Percentiles rank a stretch among this genome's conserved stretches.
These are phyloP conservation scores for Alternaria arbusti DNA, from an alignment of 2,329 filamentous ascomycete genomes.

Conservation along the genomic window DNA sequence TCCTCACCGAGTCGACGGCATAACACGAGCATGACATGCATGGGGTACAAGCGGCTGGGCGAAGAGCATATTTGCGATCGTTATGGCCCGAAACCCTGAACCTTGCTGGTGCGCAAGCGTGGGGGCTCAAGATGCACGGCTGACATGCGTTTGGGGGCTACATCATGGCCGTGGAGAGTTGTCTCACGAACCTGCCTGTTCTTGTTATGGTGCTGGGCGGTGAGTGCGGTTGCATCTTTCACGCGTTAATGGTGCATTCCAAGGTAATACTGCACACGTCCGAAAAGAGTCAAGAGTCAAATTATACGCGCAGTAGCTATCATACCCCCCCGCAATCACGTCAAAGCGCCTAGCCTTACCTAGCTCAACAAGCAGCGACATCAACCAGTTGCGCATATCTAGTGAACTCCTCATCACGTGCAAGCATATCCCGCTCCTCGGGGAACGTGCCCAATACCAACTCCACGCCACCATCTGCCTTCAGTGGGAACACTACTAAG, in stretches of 20 bases:
- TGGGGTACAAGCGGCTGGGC: background rate
- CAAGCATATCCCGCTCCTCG: conserved; percentile 57
- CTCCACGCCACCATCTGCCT: conserved; percentile 29
- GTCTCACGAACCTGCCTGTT: background rate
- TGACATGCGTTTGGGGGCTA: background rate
- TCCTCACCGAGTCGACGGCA: accelerated
- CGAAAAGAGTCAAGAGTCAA: background rate
- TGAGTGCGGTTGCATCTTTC: background rate
- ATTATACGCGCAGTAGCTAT: background rate
- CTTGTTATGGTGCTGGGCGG: background rate
- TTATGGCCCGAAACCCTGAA: background rate
- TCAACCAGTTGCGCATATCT: conserved; percentile 40
- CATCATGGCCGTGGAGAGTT: background rate
- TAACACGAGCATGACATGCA: no score
- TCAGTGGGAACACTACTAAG: conserved; percentile 33
- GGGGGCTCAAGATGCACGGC: background rate
- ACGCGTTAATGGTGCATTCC: accelerated
- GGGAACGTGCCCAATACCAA: conserved; percentile 20
- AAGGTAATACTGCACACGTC: background rate
- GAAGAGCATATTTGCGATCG: conserved; percentile 10
- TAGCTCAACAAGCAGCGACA: background rate
- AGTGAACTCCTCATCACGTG: conserved; percentile 51
- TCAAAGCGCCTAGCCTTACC: background rate
- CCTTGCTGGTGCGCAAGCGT: background rate
- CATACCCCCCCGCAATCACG: background rate